Evolutionary conservation across 768 basidiomycete species (phyloP), one percentile per base, ranked within the genome.

Genomic region (Tephrocybe sp.): DNA sequence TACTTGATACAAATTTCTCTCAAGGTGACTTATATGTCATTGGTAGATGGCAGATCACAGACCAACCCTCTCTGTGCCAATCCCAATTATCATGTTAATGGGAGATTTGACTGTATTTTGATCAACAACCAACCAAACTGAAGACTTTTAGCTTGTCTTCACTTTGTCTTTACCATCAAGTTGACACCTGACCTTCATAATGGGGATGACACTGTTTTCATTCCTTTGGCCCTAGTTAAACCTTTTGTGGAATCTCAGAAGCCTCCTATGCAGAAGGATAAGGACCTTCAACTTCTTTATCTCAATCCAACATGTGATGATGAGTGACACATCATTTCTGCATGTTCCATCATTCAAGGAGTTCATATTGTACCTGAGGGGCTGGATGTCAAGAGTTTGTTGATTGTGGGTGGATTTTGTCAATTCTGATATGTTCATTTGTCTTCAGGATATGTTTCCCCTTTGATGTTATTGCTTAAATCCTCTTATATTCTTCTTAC

Each of bases 381-480:
- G 12, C 47, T 47, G 8, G 24, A 24, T 36, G 25, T 34, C 61
- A 58, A 0, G 63, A 66, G 18, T 65, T 36, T 34, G 21, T 37
- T 69, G 6, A 55, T 71, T 6, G 48, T 65, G 23, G n/a, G n/a
- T n/a, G n/a, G 67, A 72, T 50, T 25, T 57, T 9, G 28, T 65
- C 2, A 68, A 71, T 54, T 43, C 47, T 15, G 68, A 71, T 44
- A 65, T 66, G 64, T 67, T 63, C 18, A 41, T 64, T n/a, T 42
- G 54, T 1, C 47, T 56, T n/a, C 20, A 47, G 3, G 17, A 24
- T 36, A 55, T 55, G 48, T 55, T 37, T 24, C 53, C 53, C 28
- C 15, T 36, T 36, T 36, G 34, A 36, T 30, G n/a, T n/a, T n/a
- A n/a, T n/a, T n/a, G n/a, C n/a, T n/a, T n/a, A n/a, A n/a, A n/a